Evolutionary conservation across 805 yeast genomes (phyloP).

Genomic region (Pichia manshurica): DNA sequence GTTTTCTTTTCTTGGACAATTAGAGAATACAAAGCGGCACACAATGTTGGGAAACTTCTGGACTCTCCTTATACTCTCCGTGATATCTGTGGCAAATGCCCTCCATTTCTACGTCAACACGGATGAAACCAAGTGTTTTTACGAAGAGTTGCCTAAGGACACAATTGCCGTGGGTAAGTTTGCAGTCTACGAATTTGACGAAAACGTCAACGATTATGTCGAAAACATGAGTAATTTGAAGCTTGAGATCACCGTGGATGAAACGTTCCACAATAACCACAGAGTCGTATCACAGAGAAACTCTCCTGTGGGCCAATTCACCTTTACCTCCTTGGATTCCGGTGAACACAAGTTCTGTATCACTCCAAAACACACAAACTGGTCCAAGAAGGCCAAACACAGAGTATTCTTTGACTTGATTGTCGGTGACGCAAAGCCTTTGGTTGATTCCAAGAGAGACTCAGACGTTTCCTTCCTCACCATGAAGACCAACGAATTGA

Average conservation of each 20-base stretch:
- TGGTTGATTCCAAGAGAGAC: conserved; percentile 63
- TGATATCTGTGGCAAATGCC: conserved; percentile 32
- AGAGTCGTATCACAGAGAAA: conserved; percentile 68
- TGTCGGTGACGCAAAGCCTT: conserved; percentile 56
- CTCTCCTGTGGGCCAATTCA: conserved; percentile 59
- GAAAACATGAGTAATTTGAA: conserved; percentile 48
- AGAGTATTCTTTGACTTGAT: conserved; percentile 68
- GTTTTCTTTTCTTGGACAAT: too few species aligned
- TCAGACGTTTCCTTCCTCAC: conserved; percentile 51
- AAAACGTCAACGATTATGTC: conserved; percentile 40
- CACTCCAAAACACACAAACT: conserved; percentile 42
- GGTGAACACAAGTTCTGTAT: conserved; percentile 79
- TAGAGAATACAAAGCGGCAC: too few species aligned
- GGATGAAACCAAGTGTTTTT: conserved; percentile 76
- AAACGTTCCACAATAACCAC: conserved; percentile 72
- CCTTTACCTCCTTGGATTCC: conserved; percentile 65
- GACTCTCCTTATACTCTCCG: not conserved
- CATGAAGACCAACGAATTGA: conserved; percentile 50
- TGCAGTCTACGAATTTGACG: conserved; percentile 59
- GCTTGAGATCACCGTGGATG: conserved; percentile 67
- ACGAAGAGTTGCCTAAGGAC: conserved; percentile 69
- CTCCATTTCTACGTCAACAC: conserved; percentile 77
- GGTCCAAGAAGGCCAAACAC: conserved; percentile 47
- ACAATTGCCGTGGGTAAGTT: conserved; percentile 78
- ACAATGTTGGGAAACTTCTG: conserved; percentile 3